These are phyloP conservation scores for Boletellus ananas DNA, from an alignment of 768 basidiomycete species.

Conservation along the genomic window DNA sequence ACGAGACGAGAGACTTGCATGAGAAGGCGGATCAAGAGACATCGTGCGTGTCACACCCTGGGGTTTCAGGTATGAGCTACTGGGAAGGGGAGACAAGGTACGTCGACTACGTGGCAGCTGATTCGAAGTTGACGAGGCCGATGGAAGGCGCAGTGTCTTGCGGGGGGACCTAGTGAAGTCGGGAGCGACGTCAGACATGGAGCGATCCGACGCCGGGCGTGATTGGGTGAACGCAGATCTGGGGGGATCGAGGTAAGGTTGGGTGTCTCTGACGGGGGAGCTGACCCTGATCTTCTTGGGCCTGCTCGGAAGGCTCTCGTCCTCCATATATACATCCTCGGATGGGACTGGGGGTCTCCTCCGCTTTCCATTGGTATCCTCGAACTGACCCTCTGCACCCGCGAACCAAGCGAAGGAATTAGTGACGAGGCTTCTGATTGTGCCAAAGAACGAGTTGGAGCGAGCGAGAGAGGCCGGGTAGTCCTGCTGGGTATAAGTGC, in stretches of 20 bases:
- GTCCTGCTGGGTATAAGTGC: constrained; percentile 26
- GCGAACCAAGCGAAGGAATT: constrained; percentile 58
- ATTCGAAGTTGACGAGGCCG: constrained; percentile 27
- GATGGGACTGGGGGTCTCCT: constrained; percentile 37
- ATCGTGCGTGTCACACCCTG: constrained; percentile 52
- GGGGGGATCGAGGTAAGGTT: constrained; percentile 55
- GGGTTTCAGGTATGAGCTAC: constrained; percentile 31
- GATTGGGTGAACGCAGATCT: constrained; percentile 37
- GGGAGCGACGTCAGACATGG: constrained; percentile 19
- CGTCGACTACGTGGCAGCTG: constrained; percentile 35
- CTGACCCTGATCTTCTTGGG: constrained; percentile 52
- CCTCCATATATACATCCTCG: constrained; percentile 26
- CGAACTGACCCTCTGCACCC: constrained; percentile 46
- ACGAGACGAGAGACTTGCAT: constrained; percentile 21
- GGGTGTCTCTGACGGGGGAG: constrained; percentile 43
- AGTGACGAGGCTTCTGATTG: constrained; percentile 64
- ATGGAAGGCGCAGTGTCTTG: constrained; percentile 30
- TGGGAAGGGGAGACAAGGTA: constrained; percentile 42
- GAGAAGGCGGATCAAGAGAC: constrained; percentile 64
- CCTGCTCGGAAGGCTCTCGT: constrained; percentile 31
- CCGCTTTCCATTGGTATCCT: constrained; percentile 53
- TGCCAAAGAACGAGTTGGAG: constrained; percentile 56
- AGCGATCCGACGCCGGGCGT: constrained; percentile 17
- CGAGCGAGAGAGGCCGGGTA: constrained; percentile 41
- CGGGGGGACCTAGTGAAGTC: constrained; percentile 26